Base-by-base conservation (phyloP, 768 basidiomycete species). In the Coprinopsis cinerea region DNA sequence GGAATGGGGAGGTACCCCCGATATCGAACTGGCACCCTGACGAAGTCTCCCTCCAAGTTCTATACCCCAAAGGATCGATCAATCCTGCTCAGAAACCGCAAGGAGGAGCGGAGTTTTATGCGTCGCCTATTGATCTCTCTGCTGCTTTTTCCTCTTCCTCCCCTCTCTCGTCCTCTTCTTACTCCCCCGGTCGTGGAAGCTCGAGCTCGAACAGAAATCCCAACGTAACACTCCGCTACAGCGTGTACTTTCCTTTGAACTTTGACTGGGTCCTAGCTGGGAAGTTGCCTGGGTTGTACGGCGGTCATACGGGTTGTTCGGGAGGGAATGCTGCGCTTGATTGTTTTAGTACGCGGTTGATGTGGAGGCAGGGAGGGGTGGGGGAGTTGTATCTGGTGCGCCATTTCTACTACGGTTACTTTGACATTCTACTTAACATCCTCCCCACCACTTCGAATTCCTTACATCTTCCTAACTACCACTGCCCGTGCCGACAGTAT, bases 321-420 rank as follows among this genome's bases (percentile, higher is more conserved):
- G 88, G 88, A 4, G 88, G 88, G 1, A 70, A 80, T 55, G 72
- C 74, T n/a, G 91, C 88, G 5, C 54, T 69, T 28, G 71, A 76
- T 37, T 94, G 92, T 58, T 94, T 89, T 60, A 89, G 86, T 59
- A 92, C 90, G 4, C 67, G 92, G 23, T 50, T 93, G 55, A 93
- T 94, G 92, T 93, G 86, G 85, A 72, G 86, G 32, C 58, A 63
- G 11, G 66, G 66, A 0, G 90, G 91, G 3, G 64, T 63, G 0
- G 91, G 90, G 3, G 92, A 93, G 59, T 66, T 89, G 23, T 91
- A 90, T 58, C 69, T 87, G 52, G 85, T 87, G 57, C 49, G 79
- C 71, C 30, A 37, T 9, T 6, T 17, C 27, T 18, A 13, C 28
- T 18, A 35, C 14, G 24, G 11, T 22, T 47, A 15, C 15, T 27